These are phyloP conservation scores for Exophiala mesophila DNA, from an alignment of 2,329 filamentous ascomycete genomes.

Conservation along the genomic window DNA sequence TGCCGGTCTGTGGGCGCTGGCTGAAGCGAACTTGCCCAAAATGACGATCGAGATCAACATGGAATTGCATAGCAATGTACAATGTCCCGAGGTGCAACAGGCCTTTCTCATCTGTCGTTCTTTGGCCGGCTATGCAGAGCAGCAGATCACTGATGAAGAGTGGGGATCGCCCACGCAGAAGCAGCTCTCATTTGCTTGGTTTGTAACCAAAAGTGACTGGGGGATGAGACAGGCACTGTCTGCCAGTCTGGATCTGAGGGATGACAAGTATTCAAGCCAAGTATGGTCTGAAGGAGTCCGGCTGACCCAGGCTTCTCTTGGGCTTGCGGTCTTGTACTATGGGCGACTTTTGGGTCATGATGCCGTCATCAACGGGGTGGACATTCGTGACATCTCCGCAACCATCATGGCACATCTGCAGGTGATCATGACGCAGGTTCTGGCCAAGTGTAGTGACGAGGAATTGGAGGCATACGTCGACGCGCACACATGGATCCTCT, in stretches of 20 bases:
- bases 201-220: slow-evolving; percentile 5
- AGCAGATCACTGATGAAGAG: neutral
- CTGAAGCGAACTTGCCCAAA: slow-evolving; percentile 2
- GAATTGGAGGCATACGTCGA: slow-evolving; percentile 1
- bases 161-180: slow-evolving; percentile 3
- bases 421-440: neutral
- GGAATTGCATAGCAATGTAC: neutral
- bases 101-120: neutral
- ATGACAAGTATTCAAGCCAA: neutral
- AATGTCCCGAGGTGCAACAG: neutral
- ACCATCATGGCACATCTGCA: slow-evolving; percentile 1
- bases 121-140: slow-evolving; percentile 1
- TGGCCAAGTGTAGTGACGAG: neutral
- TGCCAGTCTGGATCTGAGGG: slow-evolving; percentile 2
- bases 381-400: slow-evolving; percentile 6
- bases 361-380: neutral
- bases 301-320: slow-evolving; percentile 2
- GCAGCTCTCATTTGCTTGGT: slow-evolving; percentile 5
- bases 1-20: slow-evolving; percentile 3
- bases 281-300: neutral
- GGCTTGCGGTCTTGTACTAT: slow-evolving; percentile 2
- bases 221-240: neutral
- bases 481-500: slow-evolving; percentile 6
- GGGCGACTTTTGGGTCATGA: slow-evolving; percentile 2
- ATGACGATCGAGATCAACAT: neutral